phyloP scores from a whole-genome alignment of 768 basidiomycete genomes.

The Boletus rubescentipes region DNA sequence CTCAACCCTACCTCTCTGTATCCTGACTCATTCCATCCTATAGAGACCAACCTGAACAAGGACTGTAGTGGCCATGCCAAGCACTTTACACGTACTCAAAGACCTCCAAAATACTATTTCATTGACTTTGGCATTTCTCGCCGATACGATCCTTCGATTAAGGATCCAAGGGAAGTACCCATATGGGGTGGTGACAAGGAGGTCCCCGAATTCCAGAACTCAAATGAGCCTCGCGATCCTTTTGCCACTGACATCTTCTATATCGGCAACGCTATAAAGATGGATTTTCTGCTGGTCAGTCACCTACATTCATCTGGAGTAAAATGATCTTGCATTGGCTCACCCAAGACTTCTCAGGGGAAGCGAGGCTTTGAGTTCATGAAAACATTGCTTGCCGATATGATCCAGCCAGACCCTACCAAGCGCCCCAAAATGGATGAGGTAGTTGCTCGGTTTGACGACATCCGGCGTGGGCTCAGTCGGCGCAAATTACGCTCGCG shows the following conservation, averaged over 20 bases:
- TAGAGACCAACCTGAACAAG: not conserved
- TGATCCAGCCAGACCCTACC: constrained; percentile 23
- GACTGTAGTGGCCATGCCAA: constrained; percentile 21
- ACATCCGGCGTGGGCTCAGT: constrained; percentile 5
- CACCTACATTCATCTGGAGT: no score
- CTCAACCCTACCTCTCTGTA: constrained; percentile 21
- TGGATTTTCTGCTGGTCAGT: constrained; percentile 11
- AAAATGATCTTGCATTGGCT: no score
- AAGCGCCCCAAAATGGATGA: constrained; percentile 26
- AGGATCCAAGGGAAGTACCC: constrained; percentile 26
- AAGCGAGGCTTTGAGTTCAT: constrained; percentile 24
- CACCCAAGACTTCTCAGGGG: not conserved
- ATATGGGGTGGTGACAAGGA: constrained; percentile 43
- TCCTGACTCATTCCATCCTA: no score
- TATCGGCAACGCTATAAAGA: constrained; percentile 38
- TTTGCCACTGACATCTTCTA: constrained; percentile 47
- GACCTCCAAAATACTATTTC: constrained; percentile 33
- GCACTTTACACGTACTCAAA: constrained; percentile 30
- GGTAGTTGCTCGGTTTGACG: constrained; percentile 19
- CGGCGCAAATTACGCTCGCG: constrained; percentile 29
- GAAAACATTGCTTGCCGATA: constrained; percentile 13
- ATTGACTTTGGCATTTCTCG: constrained; percentile 40
- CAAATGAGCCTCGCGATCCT: constrained; percentile 30
- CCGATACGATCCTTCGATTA: constrained; percentile 26
- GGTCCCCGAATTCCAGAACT: constrained; percentile 38